Percentiles rank a stretch among this genome's conserved stretches.
phyloP scores from a whole-genome alignment of 1,284 basidiomycete genomes.

The Meripilus lineatus region DNA sequence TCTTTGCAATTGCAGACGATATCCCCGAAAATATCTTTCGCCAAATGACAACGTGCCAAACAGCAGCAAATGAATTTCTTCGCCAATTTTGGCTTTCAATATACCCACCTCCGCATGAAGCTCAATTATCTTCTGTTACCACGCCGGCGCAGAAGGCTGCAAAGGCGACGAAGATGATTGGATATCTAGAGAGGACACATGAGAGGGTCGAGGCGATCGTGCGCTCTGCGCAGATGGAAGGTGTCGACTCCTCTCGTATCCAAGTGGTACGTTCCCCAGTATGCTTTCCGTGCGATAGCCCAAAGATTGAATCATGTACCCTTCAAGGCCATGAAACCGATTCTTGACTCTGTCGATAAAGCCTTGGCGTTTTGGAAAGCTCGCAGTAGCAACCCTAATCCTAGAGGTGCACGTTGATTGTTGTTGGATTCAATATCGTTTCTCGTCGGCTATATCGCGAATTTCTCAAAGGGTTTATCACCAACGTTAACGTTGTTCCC shows the following conservation, averaged over 20 bases:
- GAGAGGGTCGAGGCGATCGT: constrained; percentile 81
- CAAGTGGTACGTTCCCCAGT: constrained; percentile 49
- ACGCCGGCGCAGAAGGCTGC: constrained; percentile 63
- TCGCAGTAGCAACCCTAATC: constrained; percentile 12
- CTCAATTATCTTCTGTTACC: constrained; percentile 39
- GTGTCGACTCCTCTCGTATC: constrained; percentile 61
- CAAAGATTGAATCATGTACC: background rate
- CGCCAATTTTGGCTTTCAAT: constrained; percentile 93
- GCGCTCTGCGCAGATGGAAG: constrained; percentile 52
- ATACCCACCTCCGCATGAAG: constrained; percentile 69
- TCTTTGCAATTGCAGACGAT: constrained; percentile 45
- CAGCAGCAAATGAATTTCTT: constrained; percentile 92
- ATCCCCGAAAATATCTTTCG: constrained; percentile 77
- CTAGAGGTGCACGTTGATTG: too few relatives aligned
- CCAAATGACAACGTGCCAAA: constrained; percentile 86
- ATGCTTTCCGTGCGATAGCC: background rate
- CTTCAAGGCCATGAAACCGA: constrained; percentile 72
- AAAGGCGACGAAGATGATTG: constrained; percentile 83
- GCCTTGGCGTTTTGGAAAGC: constrained; percentile 60
- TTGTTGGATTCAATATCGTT: too few relatives aligned
- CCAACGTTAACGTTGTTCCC: too few relatives aligned
- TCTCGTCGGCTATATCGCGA: too few relatives aligned
- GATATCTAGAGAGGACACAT: constrained; percentile 71
- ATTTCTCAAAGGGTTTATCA: too few relatives aligned
- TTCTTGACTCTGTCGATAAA: constrained; percentile 73